Conservation (phyloP, 257 asterid species). For the Scutellaria galericulata region DNA sequence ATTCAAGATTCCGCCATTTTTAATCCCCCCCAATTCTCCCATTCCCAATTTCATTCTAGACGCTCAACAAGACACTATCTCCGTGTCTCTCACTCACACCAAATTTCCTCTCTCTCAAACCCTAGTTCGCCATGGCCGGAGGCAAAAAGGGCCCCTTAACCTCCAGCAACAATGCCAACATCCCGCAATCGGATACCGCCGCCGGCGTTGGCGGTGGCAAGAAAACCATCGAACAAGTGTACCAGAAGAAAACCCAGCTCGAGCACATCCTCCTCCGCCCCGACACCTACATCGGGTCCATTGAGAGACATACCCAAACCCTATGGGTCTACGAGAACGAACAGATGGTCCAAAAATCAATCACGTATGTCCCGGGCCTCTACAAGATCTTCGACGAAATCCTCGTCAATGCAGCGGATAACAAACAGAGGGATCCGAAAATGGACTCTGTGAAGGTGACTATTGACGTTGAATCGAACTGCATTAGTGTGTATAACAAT, state of each 20-base stretch:
- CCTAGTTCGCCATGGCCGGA: slow-evolving; percentile 60
- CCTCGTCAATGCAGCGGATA: slow-evolving; percentile 92
- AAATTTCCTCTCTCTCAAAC: slow-evolving; percentile 27
- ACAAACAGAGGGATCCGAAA: slow-evolving; percentile 85
- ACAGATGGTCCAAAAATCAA: slow-evolving; percentile 56
- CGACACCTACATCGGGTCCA: slow-evolving; percentile 92
- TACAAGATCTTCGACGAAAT: slow-evolving; percentile 97
- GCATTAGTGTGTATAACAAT: slow-evolving; percentile 75
- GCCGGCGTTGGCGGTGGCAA: slow-evolving; percentile 35
- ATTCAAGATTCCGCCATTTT: slow-evolving; percentile 46
- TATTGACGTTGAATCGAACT: slow-evolving; percentile 67
- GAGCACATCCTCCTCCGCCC: slow-evolving; percentile 98
- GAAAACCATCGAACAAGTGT: slow-evolving; percentile 87
- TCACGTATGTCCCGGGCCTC: slow-evolving; percentile 83
- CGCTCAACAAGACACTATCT: slow-evolving; percentile 53
- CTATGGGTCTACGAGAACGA: slow-evolving; percentile 81
- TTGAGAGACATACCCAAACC: slow-evolving; percentile 75
- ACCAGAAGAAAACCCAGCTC: slow-evolving; percentile 95
- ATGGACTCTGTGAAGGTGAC: slow-evolving; percentile 83
- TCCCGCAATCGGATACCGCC: slow-evolving; percentile 35
- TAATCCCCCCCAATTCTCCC: slow-evolving; percentile 18
- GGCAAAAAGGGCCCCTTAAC: slow-evolving; percentile 58
- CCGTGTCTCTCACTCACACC: slow-evolving; percentile 52
- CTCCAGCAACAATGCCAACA: slow-evolving; percentile 79
- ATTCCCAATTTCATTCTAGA: slow-evolving; percentile 19